These are phyloP conservation scores for Dipodascus albidus DNA, from an alignment of 805 yeast species.

Conservation along the genomic window DNA sequence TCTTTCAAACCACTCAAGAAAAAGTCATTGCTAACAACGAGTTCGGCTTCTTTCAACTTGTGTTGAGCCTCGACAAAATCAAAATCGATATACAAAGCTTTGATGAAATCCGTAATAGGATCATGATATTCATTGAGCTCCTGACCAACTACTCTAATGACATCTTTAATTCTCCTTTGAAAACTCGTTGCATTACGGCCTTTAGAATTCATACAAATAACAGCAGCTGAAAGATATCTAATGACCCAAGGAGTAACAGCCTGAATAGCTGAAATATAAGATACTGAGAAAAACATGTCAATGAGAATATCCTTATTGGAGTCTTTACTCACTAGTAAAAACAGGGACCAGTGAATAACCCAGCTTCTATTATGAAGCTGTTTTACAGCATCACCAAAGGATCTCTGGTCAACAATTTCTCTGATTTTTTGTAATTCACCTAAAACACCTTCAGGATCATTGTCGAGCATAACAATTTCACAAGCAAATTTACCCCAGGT, in stretches of 20 bases:
- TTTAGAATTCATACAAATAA: conserved; percentile 21
- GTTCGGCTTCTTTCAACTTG: conserved; percentile 37
- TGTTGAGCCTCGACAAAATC: conserved; percentile 43
- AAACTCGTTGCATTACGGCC: conserved; percentile 26
- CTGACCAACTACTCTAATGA: conserved; percentile 45
- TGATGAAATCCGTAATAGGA: conserved; percentile 48
- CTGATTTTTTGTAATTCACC: conserved; percentile 44
- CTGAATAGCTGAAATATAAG: conserved; percentile 55
- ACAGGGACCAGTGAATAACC: conserved; percentile 60
- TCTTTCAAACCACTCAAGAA: conserved; percentile 36
- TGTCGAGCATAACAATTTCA: conserved; percentile 42
- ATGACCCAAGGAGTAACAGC: conserved; percentile 64
- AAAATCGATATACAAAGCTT: conserved; percentile 44
- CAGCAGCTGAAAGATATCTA: conserved; percentile 55
- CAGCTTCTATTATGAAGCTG: conserved; percentile 56
- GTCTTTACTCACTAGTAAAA: conserved; percentile 45
- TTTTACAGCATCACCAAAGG: conserved; percentile 39
- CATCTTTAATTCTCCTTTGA: conserved; percentile 46
- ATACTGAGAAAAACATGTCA: conserved; percentile 47
- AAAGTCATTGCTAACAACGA: conserved; percentile 42
- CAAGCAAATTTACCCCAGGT: conserved; percentile 64
- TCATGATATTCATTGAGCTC: conserved; percentile 56
- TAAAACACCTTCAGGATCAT: conserved; percentile 35
- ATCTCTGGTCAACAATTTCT: conserved; percentile 47
- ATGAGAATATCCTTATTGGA: conserved; percentile 42